phyloP scores from a whole-genome alignment of 768 basidiomycete genomes.

The Baorangia bicolor region DNA sequence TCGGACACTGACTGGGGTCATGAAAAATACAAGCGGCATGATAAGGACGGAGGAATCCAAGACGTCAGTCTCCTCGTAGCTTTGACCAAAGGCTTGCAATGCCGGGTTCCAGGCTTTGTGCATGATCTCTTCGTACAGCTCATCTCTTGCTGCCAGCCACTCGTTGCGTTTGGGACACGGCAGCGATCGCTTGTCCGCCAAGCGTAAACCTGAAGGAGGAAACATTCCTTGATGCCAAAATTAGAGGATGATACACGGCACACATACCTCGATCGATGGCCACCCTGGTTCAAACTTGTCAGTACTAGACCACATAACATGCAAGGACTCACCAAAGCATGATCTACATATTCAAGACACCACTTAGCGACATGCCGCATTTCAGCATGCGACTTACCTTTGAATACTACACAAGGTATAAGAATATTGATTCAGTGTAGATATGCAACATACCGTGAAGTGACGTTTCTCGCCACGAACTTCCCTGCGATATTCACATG shows the following conservation, averaged over 20 bases:
- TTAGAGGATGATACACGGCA: background rate
- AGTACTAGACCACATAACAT: background rate
- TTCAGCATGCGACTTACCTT: slow-evolving; percentile 49
- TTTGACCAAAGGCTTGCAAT: slow-evolving; percentile 74
- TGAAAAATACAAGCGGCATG: slow-evolving; percentile 93
- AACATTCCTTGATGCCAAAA: background rate
- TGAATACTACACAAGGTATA: slow-evolving; percentile 54
- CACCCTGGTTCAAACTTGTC: slow-evolving; percentile 58
- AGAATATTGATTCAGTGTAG: background rate
- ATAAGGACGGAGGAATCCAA: slow-evolving; percentile 88
- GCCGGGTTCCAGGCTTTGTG: slow-evolving; percentile 79
- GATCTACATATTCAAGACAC: slow-evolving; percentile 43
- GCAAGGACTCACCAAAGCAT: slow-evolving; percentile 75
- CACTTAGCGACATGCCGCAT: slow-evolving; percentile 4
- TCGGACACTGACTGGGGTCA: slow-evolving; percentile 58
- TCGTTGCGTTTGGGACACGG: slow-evolving; percentile 72
- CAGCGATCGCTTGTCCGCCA: slow-evolving; percentile 92
- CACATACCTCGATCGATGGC: slow-evolving; percentile 82
- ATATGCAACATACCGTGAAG: slow-evolving; percentile 64
- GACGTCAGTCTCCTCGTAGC: slow-evolving; percentile 81
- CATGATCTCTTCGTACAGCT: slow-evolving; percentile 93
- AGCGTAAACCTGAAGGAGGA: slow-evolving; percentile 60
- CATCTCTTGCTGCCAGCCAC: slow-evolving; percentile 78
- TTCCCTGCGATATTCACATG: slow-evolving; percentile 57
- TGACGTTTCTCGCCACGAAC: slow-evolving; percentile 83